Evolutionary conservation across 2,329 filamentous ascomycete species (phyloP).

Genomic region (Dactylellina sp.): DNA sequence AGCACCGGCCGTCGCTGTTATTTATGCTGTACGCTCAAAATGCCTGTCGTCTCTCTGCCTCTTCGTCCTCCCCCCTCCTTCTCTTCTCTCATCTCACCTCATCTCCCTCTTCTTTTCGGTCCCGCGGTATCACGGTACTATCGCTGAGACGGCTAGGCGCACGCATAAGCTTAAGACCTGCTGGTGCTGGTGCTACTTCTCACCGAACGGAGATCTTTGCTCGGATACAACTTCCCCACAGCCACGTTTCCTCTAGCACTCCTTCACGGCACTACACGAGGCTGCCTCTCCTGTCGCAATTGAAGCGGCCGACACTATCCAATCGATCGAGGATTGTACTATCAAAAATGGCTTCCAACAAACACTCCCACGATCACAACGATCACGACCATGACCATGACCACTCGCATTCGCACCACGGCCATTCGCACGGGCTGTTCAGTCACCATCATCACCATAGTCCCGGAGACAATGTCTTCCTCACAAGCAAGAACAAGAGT

Average conservation of each 20-base stretch:
- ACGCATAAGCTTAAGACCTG: too few relatives aligned
- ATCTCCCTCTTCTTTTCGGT: constrained; percentile 11
- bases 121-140: constrained; percentile 17
- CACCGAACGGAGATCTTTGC: constrained; percentile 48
- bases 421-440: constrained; percentile 68
- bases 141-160: constrained; percentile 21
- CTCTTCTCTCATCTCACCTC: neutral
- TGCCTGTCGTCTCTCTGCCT: constrained; percentile 40
- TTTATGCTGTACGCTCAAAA: constrained; percentile 55
- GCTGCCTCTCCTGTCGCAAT: constrained; percentile 6
- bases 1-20: constrained; percentile 4
- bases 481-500: constrained; percentile 83
- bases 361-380: constrained; percentile 63
- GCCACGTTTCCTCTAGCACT: constrained; percentile 24
- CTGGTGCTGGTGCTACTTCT: neutral
- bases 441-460: constrained; percentile 74
- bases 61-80: constrained; percentile 23
- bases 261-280: neutral
- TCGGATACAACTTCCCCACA: constrained; percentile 22
- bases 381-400: constrained; percentile 62
- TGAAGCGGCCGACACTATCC: constrained; percentile 17
- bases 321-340: constrained; percentile 12
- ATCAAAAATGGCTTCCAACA: constrained; percentile 59
- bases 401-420: constrained; percentile 66
- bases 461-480: constrained; percentile 85